Evolutionary conservation across 306 rosid species (phyloP).

Genomic region (Macrotyloma uniflorum): DNA sequence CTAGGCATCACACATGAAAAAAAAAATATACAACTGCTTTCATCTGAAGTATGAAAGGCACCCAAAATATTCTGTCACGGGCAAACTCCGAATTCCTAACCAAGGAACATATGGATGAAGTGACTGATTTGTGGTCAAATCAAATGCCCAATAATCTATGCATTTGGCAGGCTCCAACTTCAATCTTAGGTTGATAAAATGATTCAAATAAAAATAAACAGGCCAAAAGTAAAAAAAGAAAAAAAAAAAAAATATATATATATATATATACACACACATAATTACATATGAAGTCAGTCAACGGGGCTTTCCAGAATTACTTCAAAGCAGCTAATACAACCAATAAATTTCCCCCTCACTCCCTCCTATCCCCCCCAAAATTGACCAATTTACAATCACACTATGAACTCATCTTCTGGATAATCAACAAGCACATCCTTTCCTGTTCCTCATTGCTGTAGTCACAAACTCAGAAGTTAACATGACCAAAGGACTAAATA

Average conservation of each 20-base stretch:
- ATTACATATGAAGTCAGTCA: conserved; percentile 18
- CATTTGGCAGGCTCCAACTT: conserved; percentile 1
- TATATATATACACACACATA: too few species aligned
- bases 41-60: not conserved
- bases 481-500: not conserved
- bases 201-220: not conserved
- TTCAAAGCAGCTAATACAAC: conserved; percentile 7
- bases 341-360: not conserved
- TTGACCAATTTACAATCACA: conserved; percentile 17
- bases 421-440: conserved; percentile 18
- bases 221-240: not conserved
- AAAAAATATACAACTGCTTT: not conserved
- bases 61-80: not conserved
- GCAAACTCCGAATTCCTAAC: not conserved
- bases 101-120: not conserved
- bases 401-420: not conserved
- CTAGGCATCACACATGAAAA: not conserved
- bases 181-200: not conserved
- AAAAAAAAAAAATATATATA: too few species aligned
- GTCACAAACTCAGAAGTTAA: not conserved
- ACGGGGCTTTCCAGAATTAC: not conserved
- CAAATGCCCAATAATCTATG: not conserved
- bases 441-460: not conserved
- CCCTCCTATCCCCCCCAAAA: not conserved
- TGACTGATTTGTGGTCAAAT: not conserved